These are phyloP conservation scores for Populus tremula DNA, from an alignment of 345 rosid genomes.

Conservation along the genomic window DNA sequence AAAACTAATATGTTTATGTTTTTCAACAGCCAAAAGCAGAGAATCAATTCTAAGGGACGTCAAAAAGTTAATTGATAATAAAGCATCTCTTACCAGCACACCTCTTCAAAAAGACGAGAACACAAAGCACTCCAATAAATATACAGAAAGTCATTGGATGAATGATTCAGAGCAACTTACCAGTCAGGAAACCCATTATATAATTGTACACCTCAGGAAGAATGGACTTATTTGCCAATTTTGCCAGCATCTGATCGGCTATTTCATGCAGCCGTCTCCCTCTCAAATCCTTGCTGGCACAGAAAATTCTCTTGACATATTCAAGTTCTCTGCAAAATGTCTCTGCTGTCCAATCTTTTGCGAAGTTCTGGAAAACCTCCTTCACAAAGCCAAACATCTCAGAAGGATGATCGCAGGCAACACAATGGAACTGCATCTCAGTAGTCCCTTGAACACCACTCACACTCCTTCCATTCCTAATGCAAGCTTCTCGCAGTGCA, in stretches of 20 bases:
- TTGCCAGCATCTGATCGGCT: conserved; percentile 59
- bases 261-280: conserved; percentile 75
- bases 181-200: conserved; percentile 63
- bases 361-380: conserved; percentile 83
- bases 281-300: conserved; percentile 75
- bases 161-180: conserved; percentile 21
- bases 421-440: conserved; percentile 91
- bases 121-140: neutral
- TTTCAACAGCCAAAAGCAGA: neutral
- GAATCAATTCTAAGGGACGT: neutral
- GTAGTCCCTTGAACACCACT: conserved; percentile 52
- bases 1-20: neutral
- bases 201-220: conserved; percentile 57
- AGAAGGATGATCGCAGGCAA: conserved; percentile 93
- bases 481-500: conserved; percentile 68
- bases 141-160: neutral
- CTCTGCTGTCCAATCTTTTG: conserved; percentile 71
- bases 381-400: conserved; percentile 99
- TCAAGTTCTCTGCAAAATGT: conserved; percentile 72
- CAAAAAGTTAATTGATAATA: neutral
- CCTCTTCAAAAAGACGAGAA: neutral
- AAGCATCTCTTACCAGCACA: neutral
- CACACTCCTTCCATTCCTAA: conserved; percentile 69
- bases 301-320: conserved; percentile 80
- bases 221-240: conserved; percentile 58